Percentiles rank a stretch among this genome's conserved stretches.
Evolutionary conservation across 495 filamentous ascomycete species (phyloP).

Genomic region (Paragyromitra xinjiangensis): DNA sequence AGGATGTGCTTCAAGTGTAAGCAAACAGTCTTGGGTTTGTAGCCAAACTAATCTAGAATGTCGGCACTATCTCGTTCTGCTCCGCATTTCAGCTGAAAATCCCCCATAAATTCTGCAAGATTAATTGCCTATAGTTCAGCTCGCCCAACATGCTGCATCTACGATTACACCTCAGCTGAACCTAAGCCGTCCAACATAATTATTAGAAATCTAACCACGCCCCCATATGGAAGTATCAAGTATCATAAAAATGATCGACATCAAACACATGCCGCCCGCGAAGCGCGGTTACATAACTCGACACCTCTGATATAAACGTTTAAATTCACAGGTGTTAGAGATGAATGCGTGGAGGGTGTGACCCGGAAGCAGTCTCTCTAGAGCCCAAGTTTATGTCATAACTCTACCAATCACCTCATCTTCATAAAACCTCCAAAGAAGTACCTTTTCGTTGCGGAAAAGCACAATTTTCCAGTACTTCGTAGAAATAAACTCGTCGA

Average conservation of each 20-base stretch:
- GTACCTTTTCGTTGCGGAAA: not conserved
- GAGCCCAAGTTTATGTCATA: not conserved
- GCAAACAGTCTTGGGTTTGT: too few relatives aligned
- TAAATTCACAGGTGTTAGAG: not conserved
- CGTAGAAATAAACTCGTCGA: not conserved
- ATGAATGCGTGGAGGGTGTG: not conserved
- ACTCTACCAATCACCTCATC: not conserved
- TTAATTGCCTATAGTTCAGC: not conserved
- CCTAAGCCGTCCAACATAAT: not conserved
- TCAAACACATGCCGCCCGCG: too few relatives aligned
- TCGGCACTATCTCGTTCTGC: not conserved
- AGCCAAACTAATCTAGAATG: not conserved
- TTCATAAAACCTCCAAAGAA: not conserved
- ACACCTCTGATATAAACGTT: not conserved
- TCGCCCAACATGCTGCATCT: not conserved
- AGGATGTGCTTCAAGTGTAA: not conserved
- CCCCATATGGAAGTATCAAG: too few relatives aligned
- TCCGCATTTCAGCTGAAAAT: not conserved
- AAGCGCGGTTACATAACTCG: not conserved
- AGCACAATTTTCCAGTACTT: not conserved
- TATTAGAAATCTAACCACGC: not conserved
- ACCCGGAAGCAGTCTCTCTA: not conserved
- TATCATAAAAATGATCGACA: too few relatives aligned
- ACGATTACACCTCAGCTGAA: not conserved
- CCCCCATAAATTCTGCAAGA: not conserved